Percentiles rank a stretch among this genome's conserved stretches.
Conservation (phyloP, 2,329 filamentous ascomycete genomes). For the Alternaria gansuensis region DNA sequence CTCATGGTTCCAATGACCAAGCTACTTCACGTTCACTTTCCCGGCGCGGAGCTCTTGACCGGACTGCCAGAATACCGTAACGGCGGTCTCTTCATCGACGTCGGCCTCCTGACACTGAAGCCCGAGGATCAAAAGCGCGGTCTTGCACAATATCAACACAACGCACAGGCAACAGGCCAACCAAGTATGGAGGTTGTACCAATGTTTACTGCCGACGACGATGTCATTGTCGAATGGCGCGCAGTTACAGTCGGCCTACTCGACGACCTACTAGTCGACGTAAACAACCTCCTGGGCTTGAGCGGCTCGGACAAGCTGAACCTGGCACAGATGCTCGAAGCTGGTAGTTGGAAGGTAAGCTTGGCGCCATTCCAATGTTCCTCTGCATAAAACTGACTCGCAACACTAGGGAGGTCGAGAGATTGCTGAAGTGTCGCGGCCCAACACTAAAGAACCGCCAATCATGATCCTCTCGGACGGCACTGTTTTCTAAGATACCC, state of each 20-base stretch:
- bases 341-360: slow-evolving; percentile 95
- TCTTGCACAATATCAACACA: slow-evolving; percentile 72
- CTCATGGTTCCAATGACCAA: slow-evolving; percentile 91
- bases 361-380: not conserved
- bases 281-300: slow-evolving; percentile 73
- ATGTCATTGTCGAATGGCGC: slow-evolving; percentile 82
- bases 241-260: slow-evolving; percentile 78
- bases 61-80: slow-evolving; percentile 93
- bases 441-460: slow-evolving; percentile 94
- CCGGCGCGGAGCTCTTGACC: slow-evolving; percentile 83
- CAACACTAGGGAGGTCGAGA: slow-evolving; percentile 80
- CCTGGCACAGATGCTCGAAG: slow-evolving; percentile 89
- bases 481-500: slow-evolving; percentile 81
- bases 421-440: slow-evolving; percentile 92
- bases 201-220: slow-evolving; percentile 75
- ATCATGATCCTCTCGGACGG: slow-evolving; percentile 97
- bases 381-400: slow-evolving; percentile 16
- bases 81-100: slow-evolving; percentile 85
- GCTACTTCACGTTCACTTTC: slow-evolving; percentile 80
- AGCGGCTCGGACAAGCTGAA: slow-evolving; percentile 74
- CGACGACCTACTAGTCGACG: slow-evolving; percentile 73
- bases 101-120: slow-evolving; percentile 82
- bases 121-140: slow-evolving; percentile 74
- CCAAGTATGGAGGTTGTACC: slow-evolving; percentile 78
- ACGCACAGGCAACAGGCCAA: slow-evolving; percentile 75